phyloP scores from a whole-genome alignment of 805 yeast species.

The Kurtzmaniella fragi region DNA sequence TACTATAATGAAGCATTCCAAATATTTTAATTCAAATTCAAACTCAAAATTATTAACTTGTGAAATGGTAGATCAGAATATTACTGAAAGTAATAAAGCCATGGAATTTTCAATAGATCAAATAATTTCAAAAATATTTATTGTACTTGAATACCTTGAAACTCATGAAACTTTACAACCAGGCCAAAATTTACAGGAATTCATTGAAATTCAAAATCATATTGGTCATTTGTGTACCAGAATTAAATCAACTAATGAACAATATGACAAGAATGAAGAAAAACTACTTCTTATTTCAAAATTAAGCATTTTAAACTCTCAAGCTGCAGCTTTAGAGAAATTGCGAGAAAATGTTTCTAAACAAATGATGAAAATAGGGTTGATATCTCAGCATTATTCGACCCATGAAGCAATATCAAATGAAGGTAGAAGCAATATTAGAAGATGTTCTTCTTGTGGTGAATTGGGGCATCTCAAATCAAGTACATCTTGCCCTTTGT shows the following conservation, averaged over 20 bases:
- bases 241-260: conserved; percentile 10
- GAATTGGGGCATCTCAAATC: too few species aligned
- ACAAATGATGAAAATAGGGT: conserved; percentile 7
- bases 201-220: conserved; percentile 1
- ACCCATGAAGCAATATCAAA: neutral
- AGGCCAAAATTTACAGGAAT: too few species aligned
- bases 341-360: conserved; percentile 12
- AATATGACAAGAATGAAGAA: neutral
- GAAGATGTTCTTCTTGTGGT: too few species aligned
- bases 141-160: conserved; percentile 16
- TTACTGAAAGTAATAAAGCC: conserved; percentile 1
- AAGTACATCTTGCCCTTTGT: too few species aligned
- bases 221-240: conserved; percentile 4
- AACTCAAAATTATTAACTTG: conserved; percentile 4
- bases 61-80: conserved; percentile 7
- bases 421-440: too few species aligned
- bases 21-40: conserved; percentile 15
- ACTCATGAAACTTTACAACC: conserved; percentile 6
- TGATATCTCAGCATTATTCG: conserved; percentile 1
- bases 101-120: conserved; percentile 13
- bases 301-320: conserved; percentile 25
- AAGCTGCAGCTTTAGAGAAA: conserved; percentile 19
- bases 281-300: conserved; percentile 13
- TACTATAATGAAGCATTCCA: conserved; percentile 23
- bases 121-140: conserved; percentile 16